Evolutionary conservation across 2,329 filamentous ascomycete species (phyloP).

Genomic region (Chaetomium sp.): DNA sequence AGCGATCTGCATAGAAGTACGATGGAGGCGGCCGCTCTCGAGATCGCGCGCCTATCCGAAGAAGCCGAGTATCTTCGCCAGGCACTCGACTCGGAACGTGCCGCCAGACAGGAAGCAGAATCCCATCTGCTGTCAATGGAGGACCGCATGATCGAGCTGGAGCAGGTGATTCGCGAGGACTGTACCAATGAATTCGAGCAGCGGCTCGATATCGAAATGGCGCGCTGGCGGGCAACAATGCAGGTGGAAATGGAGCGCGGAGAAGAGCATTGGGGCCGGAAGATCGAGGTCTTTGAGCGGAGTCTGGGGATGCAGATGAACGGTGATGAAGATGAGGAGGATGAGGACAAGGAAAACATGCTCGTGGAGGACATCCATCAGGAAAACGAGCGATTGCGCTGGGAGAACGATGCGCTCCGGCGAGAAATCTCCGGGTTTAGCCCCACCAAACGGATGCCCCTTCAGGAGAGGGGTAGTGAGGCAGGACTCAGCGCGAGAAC

Average conservation of each 20-base stretch:
- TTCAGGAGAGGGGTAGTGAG: slow-evolving; percentile 40
- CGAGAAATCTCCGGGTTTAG: slow-evolving; percentile 59
- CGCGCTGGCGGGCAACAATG: slow-evolving; percentile 73
- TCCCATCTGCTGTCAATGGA: slow-evolving; percentile 65
- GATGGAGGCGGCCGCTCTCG: slow-evolving; percentile 73
- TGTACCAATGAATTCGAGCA: slow-evolving; percentile 81
- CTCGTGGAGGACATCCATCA: slow-evolving; percentile 58
- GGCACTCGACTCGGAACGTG: slow-evolving; percentile 64
- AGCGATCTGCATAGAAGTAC: slow-evolving; percentile 56
- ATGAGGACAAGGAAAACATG: slow-evolving; percentile 55
- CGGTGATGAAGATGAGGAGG: slow-evolving; percentile 29
- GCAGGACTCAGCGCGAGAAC: slow-evolving; percentile 14
- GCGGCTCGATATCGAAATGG: slow-evolving; percentile 65
- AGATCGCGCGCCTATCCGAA: slow-evolving; percentile 71
- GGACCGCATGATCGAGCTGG: slow-evolving; percentile 59
- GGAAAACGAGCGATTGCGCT: slow-evolving; percentile 64
- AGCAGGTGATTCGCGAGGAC: slow-evolving; percentile 82
- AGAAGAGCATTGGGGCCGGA: slow-evolving; percentile 82
- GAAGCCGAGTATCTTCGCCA: slow-evolving; percentile 70
- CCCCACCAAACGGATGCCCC: slow-evolving; percentile 53
- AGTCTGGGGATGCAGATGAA: slow-evolving; percentile 29
- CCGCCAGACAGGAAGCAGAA: slow-evolving; percentile 65
- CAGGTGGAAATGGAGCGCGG: slow-evolving; percentile 72
- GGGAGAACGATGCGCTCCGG: slow-evolving; percentile 58
- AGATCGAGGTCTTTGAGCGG: slow-evolving; percentile 57